These are phyloP conservation scores for Penicillium sumatraense DNA, from an alignment of 2,329 filamentous ascomycete genomes.

Conservation along the genomic window DNA sequence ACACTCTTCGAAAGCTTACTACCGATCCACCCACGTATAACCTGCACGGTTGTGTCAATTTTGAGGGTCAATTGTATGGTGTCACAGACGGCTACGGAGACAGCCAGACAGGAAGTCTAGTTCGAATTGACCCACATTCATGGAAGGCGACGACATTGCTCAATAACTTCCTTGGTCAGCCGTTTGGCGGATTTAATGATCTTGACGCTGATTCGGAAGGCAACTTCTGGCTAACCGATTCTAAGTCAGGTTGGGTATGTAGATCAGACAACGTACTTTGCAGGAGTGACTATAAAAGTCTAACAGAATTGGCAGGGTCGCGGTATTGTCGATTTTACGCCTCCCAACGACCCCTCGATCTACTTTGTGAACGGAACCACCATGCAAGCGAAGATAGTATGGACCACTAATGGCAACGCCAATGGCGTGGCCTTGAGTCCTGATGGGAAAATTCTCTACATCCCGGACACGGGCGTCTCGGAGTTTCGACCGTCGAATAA, in stretches of 20 bases:
- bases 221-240: conserved; percentile 18
- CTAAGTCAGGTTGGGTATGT: conserved; percentile 9
- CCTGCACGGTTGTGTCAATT: conserved; percentile 12
- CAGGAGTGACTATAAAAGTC: too few relatives aligned
- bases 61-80: conserved; percentile 8
- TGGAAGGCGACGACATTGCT: conserved; percentile 9
- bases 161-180: conserved; percentile 13
- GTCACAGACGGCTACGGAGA: conserved; percentile 11
- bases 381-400: conserved; percentile 5
- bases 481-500: conserved; percentile 4
- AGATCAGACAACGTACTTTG: not conserved
- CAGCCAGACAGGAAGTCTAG: conserved; percentile 1
- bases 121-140: conserved; percentile 6
- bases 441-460: conserved; percentile 25
- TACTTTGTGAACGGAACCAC: conserved; percentile 15
- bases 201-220: conserved; percentile 13
- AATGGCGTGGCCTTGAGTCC: conserved; percentile 32
- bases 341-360: conserved; percentile 12
- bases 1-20: conserved; percentile 8
- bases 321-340: conserved; percentile 10
- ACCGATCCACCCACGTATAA: conserved; percentile 13
- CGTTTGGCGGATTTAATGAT: conserved; percentile 17
- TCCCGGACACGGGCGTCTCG: conserved; percentile 31
- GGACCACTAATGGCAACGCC: conserved; percentile 16
- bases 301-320: conserved; percentile 7